A percentile compares a stretch with the other conserved stretches of the same genome.
Evolutionary conservation across 495 filamentous ascomycete genomes (phyloP).

Genomic region (Paragyromitra xinjiangensis): DNA sequence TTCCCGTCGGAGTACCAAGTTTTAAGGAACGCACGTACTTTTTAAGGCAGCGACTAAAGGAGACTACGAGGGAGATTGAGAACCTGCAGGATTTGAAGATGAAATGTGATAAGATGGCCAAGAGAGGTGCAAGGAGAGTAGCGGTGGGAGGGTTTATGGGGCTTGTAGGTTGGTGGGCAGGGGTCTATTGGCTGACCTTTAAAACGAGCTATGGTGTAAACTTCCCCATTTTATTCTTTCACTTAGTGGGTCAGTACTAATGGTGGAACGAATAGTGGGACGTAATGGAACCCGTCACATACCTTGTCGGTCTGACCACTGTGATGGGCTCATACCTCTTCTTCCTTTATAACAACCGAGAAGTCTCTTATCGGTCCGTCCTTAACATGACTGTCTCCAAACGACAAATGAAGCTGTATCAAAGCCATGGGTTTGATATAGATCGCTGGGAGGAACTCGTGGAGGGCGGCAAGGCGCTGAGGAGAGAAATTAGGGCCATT

Average conservation of each 20-base stretch:
- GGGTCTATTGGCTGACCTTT: constrained; percentile 81
- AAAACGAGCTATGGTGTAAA: constrained; percentile 71
- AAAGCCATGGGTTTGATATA: constrained; percentile 75
- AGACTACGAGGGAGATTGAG: constrained; percentile 72
- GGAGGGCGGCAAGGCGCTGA: constrained; percentile 80
- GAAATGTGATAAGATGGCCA: constrained; percentile 81
- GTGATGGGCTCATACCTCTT: constrained; percentile 91
- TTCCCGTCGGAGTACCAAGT: constrained; percentile 81
- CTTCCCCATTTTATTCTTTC: not conserved
- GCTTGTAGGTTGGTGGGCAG: constrained; percentile 78
- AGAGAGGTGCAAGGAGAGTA: constrained; percentile 76
- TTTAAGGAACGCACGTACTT: constrained; percentile 92
- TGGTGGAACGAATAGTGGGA: constrained; percentile 68
- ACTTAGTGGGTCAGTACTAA: not conserved
- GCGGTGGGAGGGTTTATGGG: constrained; percentile 79
- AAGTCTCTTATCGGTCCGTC: constrained; percentile 86
- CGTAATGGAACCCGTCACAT: constrained; percentile 86
- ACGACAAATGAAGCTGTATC: constrained; percentile 80
- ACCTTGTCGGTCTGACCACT: constrained; percentile 63
- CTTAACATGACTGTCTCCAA: constrained; percentile 84
- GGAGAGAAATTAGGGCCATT: constrained; percentile 81
- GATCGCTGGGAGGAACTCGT: constrained; percentile 78
- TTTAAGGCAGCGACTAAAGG: constrained; percentile 76
- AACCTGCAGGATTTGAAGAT: constrained; percentile 75
- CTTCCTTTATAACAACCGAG: constrained; percentile 92